Percentiles rank a stretch among this genome's conserved stretches.
phyloP scores from a whole-genome alignment of 1,284 basidiomycete species.

The Anthracocystis panici-leucophaei region DNA sequence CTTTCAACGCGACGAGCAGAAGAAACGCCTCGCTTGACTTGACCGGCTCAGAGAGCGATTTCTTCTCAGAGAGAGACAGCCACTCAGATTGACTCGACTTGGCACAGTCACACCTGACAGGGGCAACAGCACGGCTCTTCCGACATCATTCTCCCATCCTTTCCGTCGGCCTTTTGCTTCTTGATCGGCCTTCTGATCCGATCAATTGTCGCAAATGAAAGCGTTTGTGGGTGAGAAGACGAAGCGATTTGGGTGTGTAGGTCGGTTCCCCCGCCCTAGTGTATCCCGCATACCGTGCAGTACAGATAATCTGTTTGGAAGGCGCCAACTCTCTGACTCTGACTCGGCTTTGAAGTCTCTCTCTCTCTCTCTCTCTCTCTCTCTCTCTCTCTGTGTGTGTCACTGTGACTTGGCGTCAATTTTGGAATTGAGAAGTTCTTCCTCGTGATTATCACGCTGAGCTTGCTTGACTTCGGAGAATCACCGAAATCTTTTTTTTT shows the following conservation, averaged over 20 bases:
- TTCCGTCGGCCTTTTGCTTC: not conserved
- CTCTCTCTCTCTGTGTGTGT: too few relatives aligned
- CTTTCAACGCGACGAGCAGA: slow-evolving; percentile 8
- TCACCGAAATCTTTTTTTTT: slow-evolving; percentile 19
- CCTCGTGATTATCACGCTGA: slow-evolving; percentile 12
- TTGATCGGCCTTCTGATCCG: not conserved
- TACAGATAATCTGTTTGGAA: too few relatives aligned
- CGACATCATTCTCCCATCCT: not conserved
- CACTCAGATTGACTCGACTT: slow-evolving; percentile 11
- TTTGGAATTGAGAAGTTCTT: slow-evolving; percentile 11
- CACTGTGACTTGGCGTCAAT: not conserved
- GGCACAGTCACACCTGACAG: too few relatives aligned
- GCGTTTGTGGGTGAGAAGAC: too few relatives aligned
- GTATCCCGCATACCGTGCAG: slow-evolving; percentile 1
- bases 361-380: too few relatives aligned
- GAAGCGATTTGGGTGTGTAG: not conserved
- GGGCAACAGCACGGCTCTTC: too few relatives aligned
- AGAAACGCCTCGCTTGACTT: not conserved
- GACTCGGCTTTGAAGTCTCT: not conserved
- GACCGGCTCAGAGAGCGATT: not conserved
- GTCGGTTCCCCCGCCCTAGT: slow-evolving; percentile 5
- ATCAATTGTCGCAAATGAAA: not conserved
- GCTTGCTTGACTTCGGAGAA: slow-evolving; percentile 12
- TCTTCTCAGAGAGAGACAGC: not conserved
- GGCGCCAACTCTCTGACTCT: not conserved